A percentile compares a stretch with the other conserved stretches of the same genome.
phyloP scores from a whole-genome alignment of 73 alveolate species.

The Blepharisma japonicum region DNA sequence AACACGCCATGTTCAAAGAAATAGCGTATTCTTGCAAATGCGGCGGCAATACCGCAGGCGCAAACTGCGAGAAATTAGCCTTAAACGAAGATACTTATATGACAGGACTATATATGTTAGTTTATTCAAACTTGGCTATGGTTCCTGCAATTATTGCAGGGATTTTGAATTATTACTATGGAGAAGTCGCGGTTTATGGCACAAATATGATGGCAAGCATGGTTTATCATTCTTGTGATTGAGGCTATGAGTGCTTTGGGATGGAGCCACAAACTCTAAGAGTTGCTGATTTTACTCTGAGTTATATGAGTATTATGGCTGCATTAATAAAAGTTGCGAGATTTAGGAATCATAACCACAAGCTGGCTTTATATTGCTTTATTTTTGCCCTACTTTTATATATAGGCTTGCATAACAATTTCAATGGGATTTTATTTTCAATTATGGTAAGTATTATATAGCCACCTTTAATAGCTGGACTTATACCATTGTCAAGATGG shows the following conservation, averaged over 20 bases:
- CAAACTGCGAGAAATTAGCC: background rate
- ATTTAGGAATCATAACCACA: background rate
- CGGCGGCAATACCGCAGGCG: background rate
- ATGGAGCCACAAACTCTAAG: background rate
- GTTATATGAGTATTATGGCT: background rate
- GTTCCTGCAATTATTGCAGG: background rate
- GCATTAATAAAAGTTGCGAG: background rate
- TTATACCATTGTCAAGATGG: constrained; percentile 6
- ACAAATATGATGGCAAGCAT: constrained; percentile 21
- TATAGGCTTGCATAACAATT: background rate
- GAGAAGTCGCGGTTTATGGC: background rate
- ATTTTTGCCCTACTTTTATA: background rate
- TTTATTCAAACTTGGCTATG: background rate
- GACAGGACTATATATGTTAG: background rate
- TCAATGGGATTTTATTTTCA: background rate
- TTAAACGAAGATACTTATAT: background rate
- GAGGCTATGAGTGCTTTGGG: background rate
- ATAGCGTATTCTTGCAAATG: constrained; percentile 3
- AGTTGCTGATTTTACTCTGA: background rate
- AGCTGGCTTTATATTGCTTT: background rate
- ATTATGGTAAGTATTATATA: background rate
- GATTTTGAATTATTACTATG: background rate
- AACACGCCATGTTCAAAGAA: background rate
- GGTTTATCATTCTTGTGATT: constrained; percentile 8
- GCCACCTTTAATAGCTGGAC: background rate